phyloP scores from a whole-genome alignment of 129 eudicot genomes.

The sunflower (Helianthus annuus) region DNA sequence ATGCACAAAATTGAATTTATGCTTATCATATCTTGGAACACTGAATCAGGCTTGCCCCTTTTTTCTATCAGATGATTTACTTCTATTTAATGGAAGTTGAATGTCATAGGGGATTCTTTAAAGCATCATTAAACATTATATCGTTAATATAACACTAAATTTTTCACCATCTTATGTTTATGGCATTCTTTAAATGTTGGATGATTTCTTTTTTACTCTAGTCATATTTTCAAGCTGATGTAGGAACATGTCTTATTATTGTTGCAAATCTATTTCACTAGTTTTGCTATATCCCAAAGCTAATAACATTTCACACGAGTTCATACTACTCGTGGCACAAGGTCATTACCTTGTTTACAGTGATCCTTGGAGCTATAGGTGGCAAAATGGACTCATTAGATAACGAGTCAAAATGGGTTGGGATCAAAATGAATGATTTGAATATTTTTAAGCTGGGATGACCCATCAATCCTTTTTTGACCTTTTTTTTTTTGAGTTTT shows the following conservation, averaged over 20 bases:
- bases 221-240: background rate
- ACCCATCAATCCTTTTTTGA: background rate
- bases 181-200: background rate
- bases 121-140: background rate
- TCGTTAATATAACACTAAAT: background rate
- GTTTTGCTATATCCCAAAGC: background rate
- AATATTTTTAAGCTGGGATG: background rate
- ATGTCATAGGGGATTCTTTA: background rate
- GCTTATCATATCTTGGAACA: background rate
- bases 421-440: background rate
- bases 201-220: background rate
- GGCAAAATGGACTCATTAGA: background rate
- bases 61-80: background rate
- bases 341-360: slow-evolving; percentile 1
- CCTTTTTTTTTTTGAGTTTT: background rate
- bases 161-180: background rate
- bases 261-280: background rate
- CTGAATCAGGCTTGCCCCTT: background rate
- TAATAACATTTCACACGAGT: background rate
- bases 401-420: background rate
- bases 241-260: background rate
- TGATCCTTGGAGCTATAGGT: background rate
- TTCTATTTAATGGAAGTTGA: background rate
- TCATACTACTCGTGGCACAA: background rate
- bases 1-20: background rate